A percentile compares a stretch with the other conserved stretches of the same genome.
Conservation (phyloP, 1,284 basidiomycete genomes). For the Anthracocystis walkeri region DNA sequence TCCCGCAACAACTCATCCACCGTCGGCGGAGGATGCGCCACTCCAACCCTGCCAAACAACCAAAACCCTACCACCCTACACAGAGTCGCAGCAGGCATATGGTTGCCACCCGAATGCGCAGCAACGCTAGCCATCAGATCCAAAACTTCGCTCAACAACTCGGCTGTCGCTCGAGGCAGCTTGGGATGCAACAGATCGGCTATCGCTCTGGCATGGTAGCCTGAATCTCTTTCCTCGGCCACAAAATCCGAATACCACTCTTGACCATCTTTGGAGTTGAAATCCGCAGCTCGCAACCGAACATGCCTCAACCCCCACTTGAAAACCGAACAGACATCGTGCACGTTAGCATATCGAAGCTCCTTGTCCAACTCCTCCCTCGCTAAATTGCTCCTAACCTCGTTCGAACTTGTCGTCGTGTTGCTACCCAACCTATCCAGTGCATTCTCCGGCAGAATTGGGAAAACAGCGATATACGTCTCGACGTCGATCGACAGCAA, state of each 20-base stretch:
- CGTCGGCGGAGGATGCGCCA: conserved; percentile 50
- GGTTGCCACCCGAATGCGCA: conserved; percentile 54
- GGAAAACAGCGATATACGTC: conserved; percentile 49
- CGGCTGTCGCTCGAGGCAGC: conserved; percentile 42
- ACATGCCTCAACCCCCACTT: conserved; percentile 61
- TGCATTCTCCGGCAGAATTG: conserved; percentile 36
- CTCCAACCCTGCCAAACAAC: conserved; percentile 54
- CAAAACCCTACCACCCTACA: conserved; percentile 55
- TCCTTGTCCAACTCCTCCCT: conserved; percentile 45
- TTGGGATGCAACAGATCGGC: conserved; percentile 44
- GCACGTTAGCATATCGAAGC: conserved; percentile 47
- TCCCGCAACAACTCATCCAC: conserved; percentile 25
- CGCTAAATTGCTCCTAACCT: conserved; percentile 19
- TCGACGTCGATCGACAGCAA: conserved; percentile 47
- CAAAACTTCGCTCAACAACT: conserved; percentile 44
- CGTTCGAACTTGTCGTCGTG: background rate
- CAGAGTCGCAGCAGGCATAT: conserved; percentile 54
- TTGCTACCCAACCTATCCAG: conserved; percentile 26
- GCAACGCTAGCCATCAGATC: conserved; percentile 56
- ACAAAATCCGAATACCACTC: conserved; percentile 58
- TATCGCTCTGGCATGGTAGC: conserved; percentile 46
- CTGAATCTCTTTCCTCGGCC: conserved; percentile 29
- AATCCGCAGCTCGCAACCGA: conserved; percentile 42
- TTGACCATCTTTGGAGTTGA: conserved; percentile 30
- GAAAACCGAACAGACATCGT: conserved; percentile 54